A percentile compares a stretch with the other conserved stretches of the same genome.
Evolutionary conservation across 306 rosid genomes (phyloP).

Genomic region (Dalbergia oliveri): DNA sequence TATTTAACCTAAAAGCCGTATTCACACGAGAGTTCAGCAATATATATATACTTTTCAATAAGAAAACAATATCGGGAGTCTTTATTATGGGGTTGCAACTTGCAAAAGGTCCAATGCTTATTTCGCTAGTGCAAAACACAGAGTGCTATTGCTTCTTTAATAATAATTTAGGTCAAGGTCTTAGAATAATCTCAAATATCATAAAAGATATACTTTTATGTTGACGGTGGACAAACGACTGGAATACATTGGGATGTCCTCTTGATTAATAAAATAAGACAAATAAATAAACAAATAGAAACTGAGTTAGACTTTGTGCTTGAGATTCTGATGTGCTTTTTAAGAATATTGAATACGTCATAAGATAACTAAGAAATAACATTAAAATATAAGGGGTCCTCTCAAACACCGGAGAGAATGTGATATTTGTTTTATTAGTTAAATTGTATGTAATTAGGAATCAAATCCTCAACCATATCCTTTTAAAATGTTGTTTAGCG

Average conservation of each 20-base stretch:
- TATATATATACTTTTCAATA: neutral
- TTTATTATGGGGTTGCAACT: constrained; percentile 41
- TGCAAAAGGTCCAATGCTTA: constrained; percentile 38
- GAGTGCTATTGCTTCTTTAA: constrained; percentile 6
- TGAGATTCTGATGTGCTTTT: constrained; percentile 33
- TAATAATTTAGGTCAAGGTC: constrained; percentile 37
- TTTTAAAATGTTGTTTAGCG: constrained; percentile 34
- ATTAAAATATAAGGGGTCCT: constrained; percentile 27
- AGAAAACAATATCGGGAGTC: constrained; percentile 29
- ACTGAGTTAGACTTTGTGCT: constrained; percentile 44
- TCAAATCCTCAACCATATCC: constrained; percentile 51
- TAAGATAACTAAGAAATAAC: constrained; percentile 7
- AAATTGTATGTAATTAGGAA: constrained; percentile 39
- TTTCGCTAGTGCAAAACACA: constrained; percentile 14
- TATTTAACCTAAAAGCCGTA: constrained; percentile 30
- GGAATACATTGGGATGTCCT: constrained; percentile 2
- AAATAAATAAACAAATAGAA: constrained; percentile 6
- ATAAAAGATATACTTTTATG: constrained; percentile 36
- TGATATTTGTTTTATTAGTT: constrained; percentile 25
- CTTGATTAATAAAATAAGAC: constrained; percentile 3
- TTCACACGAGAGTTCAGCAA: neutral
- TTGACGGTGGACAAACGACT: constrained; percentile 50
- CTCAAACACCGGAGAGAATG: constrained; percentile 33
- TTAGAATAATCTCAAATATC: constrained; percentile 7
- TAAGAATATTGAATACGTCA: constrained; percentile 35